Percentiles rank a stretch among this genome's conserved stretches.
Conservation (phyloP, 2,329 filamentous ascomycete species). For the Sordariomycetes sp. region DNA sequence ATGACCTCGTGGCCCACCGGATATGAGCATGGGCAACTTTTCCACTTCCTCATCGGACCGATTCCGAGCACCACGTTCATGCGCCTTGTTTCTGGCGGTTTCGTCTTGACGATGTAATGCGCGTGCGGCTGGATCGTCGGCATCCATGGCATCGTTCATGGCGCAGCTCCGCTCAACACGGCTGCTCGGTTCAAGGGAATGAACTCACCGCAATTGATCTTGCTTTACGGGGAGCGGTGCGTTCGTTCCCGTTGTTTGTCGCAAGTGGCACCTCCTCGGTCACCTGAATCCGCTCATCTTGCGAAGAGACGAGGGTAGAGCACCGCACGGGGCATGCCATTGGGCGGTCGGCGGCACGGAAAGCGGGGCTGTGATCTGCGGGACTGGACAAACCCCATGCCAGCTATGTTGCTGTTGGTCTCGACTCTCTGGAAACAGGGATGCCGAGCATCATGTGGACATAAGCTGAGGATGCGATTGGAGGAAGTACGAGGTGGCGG, state of each 20-base stretch:
- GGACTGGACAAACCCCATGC: background rate
- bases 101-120: background rate
- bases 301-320: background rate
- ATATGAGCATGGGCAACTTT: background rate
- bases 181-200: background rate
- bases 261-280: background rate
- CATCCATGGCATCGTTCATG: background rate
- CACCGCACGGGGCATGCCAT: background rate
- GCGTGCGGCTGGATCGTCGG: background rate
- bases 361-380: background rate
- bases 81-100: background rate
- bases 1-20: background rate
- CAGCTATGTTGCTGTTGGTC: background rate
- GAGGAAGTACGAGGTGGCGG: background rate
- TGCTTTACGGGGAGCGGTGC: background rate
- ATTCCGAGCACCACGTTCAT: background rate
- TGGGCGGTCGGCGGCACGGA: background rate
- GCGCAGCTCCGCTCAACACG: background rate
- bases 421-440: background rate
- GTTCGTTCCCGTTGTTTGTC: background rate
- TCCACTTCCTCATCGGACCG: background rate
- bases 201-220: background rate
- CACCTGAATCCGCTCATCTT: background rate
- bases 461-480: background rate
- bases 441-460: background rate